phyloP scores from a whole-genome alignment of 208 protist genomes.

The Crithidia acanthocephali region DNA sequence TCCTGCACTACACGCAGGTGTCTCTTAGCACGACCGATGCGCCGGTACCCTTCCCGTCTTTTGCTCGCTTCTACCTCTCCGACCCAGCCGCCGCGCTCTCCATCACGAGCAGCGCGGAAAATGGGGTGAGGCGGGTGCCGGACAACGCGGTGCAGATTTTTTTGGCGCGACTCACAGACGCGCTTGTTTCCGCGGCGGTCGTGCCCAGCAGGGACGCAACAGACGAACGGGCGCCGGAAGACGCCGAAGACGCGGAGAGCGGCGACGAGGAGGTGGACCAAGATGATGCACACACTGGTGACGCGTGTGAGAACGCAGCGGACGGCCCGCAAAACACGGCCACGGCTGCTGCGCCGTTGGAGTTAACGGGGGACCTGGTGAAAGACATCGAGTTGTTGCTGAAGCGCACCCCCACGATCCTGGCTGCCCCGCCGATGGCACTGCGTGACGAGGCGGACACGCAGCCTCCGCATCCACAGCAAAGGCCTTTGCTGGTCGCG shows the following conservation, averaged over 20 bases:
- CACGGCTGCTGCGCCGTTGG: not conserved
- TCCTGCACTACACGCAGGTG: constrained; percentile 22
- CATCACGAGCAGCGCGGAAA: not conserved
- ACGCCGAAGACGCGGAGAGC: too few relatives aligned
- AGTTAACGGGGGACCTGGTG: constrained; percentile 20
- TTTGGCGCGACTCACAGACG: constrained; percentile 5
- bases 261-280: not conserved
- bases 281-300: not conserved
- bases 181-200: constrained; percentile 16
- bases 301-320: not conserved
- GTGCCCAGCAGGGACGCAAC: not conserved
- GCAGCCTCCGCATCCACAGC: not conserved
- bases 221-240: not conserved
- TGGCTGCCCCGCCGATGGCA: not conserved
- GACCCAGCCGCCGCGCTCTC: not conserved
- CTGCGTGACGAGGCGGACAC: not conserved
- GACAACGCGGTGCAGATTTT: constrained; percentile 14
- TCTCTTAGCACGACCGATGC: not conserved
- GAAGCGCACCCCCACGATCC: constrained; percentile 17
- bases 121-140: not conserved
- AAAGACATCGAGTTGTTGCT: constrained; percentile 14
- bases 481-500: not conserved
- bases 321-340: not conserved
- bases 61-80: constrained; percentile 32
- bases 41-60: constrained; percentile 22